Evolutionary conservation across 2,329 filamentous ascomycete genomes (phyloP), one percentile per base, ranked within the genome.

Genomic region (Stachybotrys chlorohalonatus): DNA sequence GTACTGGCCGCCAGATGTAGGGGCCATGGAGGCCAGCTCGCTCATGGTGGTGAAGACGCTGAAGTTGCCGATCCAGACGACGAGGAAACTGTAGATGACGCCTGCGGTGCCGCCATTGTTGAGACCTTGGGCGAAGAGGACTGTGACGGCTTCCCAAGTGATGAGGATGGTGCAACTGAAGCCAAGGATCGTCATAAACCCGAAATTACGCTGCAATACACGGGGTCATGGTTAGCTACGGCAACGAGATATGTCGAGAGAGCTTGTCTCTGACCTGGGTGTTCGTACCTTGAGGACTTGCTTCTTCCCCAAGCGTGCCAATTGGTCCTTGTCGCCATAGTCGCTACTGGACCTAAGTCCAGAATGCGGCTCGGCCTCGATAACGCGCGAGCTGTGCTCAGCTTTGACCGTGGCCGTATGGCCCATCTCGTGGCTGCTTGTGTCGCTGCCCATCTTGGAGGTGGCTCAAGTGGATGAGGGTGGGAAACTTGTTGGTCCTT

Each of bases 1-100:
- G 58, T 84, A 84, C 65, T 85, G 80, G 8, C 81, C 81, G 49
- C 80, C 81, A 0, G 78, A 55, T 60, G 82, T 62, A 61, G 80
- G 59, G 56, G 78, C 72, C 69, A 76, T 76, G 0, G 72, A 76
- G 1, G 72, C 71, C 57, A 75, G 69, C 62, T 76, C 75, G 11
- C 62, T 65, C 57, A 68, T 61, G 24, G 63, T 70, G 4, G 69
- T 65, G 31, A 75, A 76, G 31, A 77, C 70, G 39, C 71, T 70
- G 32, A 75, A 61, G 58, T 71, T 74, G 4, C 77, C 77, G 36
- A 73, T 60, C 72, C 76, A 77, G 11, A 72, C 72, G 42, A 77
- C 63, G 2, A 81, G 56, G 54, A 74, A 81, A 5, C 77, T 72
- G 70, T 77, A 83, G 47, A 82, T 73, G 11, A 81, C 68, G 30